Percentiles rank a stretch among this genome's conserved stretches.
Conservation (phyloP, 176 grass and related monocot genomes). For the Avena eriantha region DNA sequence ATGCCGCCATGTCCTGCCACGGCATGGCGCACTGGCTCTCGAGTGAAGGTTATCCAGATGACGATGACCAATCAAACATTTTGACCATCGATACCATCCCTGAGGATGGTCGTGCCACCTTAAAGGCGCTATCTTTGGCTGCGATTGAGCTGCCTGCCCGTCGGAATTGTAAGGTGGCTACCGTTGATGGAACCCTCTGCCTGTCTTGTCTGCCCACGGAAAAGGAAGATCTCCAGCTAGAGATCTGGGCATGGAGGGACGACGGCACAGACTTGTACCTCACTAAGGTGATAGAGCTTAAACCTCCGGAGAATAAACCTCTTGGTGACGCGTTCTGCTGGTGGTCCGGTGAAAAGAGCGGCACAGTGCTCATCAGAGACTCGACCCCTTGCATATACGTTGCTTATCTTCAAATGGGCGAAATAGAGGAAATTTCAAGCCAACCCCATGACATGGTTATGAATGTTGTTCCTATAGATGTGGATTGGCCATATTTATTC, state of each 20-base stretch:
- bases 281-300: neutral
- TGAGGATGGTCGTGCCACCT: neutral
- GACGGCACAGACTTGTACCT: neutral
- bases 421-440: neutral
- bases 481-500: neutral
- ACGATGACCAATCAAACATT: neutral
- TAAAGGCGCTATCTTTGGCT: neutral
- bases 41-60: neutral
- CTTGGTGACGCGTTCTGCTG: neutral
- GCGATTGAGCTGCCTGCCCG: neutral
- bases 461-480: neutral
- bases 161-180: neutral
- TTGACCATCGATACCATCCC: neutral
- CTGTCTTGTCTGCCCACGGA: neutral
- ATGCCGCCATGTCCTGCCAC: neutral
- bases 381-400: rapidly evolving
- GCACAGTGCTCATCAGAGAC: neutral
- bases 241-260: neutral
- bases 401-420: neutral
- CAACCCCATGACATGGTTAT: neutral
- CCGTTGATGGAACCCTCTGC: neutral
- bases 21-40: neutral
- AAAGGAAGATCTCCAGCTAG: neutral
- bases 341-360: neutral
- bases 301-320: neutral